phyloP scores from a whole-genome alignment of 768 basidiomycete genomes.

The Hirschioporus abietinus region DNA sequence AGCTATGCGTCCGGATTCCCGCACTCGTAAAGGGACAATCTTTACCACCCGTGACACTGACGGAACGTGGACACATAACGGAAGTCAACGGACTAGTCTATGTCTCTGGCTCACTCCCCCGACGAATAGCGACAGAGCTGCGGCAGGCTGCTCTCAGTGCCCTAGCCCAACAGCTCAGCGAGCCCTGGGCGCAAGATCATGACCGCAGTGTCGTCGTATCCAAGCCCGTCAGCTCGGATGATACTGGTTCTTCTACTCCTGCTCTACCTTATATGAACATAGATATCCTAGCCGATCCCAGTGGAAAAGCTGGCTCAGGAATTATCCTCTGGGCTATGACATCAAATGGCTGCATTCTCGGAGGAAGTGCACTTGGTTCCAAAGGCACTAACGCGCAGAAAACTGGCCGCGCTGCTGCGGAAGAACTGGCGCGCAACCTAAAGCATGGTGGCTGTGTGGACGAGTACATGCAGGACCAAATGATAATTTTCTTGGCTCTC shows the following conservation, averaged over 20 bases:
- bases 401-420: slow-evolving; percentile 59
- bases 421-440: slow-evolving; percentile 51
- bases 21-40: slow-evolving; percentile 33
- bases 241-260: neutral
- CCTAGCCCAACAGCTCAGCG: neutral
- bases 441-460: slow-evolving; percentile 69
- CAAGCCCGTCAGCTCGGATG: neutral
- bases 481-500: slow-evolving; percentile 71
- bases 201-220: neutral
- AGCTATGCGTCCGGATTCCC: slow-evolving; percentile 38
- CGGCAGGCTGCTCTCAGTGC: slow-evolving; percentile 34
- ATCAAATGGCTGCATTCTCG: slow-evolving; percentile 58
- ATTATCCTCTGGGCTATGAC: slow-evolving; percentile 75
- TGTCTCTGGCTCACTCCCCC: slow-evolving; percentile 55
- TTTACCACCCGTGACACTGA: slow-evolving; percentile 39
- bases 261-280: neutral
- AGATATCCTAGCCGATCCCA: neutral
- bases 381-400: slow-evolving; percentile 39
- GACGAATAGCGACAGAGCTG: slow-evolving; percentile 50
- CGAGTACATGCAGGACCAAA: slow-evolving; percentile 67
- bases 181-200: neutral
- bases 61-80: slow-evolving; percentile 50
- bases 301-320: slow-evolving; percentile 45
- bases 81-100: slow-evolving; percentile 55
- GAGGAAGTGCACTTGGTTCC: slow-evolving; percentile 60